Base-by-base conservation (phyloP, 2,329 filamentous ascomycete species). In the Phoma sp. region DNA sequence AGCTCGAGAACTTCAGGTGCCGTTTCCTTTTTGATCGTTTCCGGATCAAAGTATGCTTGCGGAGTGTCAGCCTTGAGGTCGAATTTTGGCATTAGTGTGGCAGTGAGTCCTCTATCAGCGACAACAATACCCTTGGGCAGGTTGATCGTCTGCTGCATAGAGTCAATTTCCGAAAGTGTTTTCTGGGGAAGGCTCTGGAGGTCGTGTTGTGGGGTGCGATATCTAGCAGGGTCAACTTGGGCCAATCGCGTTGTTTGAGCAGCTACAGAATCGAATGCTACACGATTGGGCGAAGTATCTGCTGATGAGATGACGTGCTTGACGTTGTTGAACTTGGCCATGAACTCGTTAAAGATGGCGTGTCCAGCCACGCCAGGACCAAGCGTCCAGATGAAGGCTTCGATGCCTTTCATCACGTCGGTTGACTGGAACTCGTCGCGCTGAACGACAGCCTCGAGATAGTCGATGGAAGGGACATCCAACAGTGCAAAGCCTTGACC, bases 331-430 rank as follows among this genome's bases (percentile, higher is more conserved):
- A 85, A 84, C 32, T 83, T 80, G 25, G 82, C 67, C 74, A 96
- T 91, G 70, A 96, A 96, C 2, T 83, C 76, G 51, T 83, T 82
- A 17, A 99, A 75, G 21, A 80, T 81, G 10, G 82, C 68, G 71
- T 95, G 84, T 3, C 82, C 78, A 6, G 82, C 79, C 13, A 98
- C 81, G 2, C 84, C 86, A 4, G 82, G 81, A 0, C 91, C 91
- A 24, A 97, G 82, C 22, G 91, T 87, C 94, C 95, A 99, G 64
- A 95, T 84, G 43, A 96, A 84, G 36, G 83, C 82, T 40, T 82
- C 78, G 40, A 97, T 74, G 43, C 88, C 84, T 6, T 80, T 79
- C 81, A 91, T 91, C 31, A 96, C 78, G 27, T 84, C 78, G 10
- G 79, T 66, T 33, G 84, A 84, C 17, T 81, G 78, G 87, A 90